These are phyloP conservation scores for Blastobotrys americana DNA, from an alignment of 805 yeast genomes.

Conservation along the genomic window DNA sequence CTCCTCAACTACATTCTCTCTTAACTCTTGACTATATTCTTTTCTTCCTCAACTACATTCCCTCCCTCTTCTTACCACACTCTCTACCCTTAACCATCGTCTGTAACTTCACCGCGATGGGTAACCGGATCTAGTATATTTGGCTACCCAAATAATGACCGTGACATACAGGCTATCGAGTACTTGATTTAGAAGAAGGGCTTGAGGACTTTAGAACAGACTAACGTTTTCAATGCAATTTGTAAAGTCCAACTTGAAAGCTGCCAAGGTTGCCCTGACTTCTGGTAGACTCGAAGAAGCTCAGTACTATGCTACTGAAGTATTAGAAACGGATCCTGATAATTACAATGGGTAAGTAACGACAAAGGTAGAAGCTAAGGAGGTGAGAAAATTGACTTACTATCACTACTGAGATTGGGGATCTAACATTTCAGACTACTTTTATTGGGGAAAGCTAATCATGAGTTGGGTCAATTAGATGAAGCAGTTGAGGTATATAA, in stretches of 20 bases:
- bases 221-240: slow-evolving; percentile 6
- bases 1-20: no score
- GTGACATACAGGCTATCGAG: no score
- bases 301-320: slow-evolving; percentile 47
- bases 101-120: no score
- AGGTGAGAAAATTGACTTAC: no score
- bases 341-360: slow-evolving; percentile 57
- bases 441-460: slow-evolving; percentile 62
- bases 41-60: no score
- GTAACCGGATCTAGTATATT: no score
- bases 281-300: slow-evolving; percentile 57
- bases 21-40: no score
- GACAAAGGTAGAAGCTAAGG: not conserved
- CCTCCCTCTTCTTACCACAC: no score
- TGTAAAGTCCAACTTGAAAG: slow-evolving; percentile 15
- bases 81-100: no score
- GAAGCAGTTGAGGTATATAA: slow-evolving; percentile 44
- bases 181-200: no score
- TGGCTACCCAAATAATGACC: no score
- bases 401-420: not conserved
- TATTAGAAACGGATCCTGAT: slow-evolving; percentile 46
- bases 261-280: slow-evolving; percentile 27
- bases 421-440: slow-evolving; percentile 17
- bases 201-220: not conserved
- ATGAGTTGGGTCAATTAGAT: slow-evolving; percentile 36